A percentile compares a stretch with the other conserved stretches of the same genome.
phyloP scores from a whole-genome alignment of 257 asterid genomes.

The Mitragyna speciosa region DNA sequence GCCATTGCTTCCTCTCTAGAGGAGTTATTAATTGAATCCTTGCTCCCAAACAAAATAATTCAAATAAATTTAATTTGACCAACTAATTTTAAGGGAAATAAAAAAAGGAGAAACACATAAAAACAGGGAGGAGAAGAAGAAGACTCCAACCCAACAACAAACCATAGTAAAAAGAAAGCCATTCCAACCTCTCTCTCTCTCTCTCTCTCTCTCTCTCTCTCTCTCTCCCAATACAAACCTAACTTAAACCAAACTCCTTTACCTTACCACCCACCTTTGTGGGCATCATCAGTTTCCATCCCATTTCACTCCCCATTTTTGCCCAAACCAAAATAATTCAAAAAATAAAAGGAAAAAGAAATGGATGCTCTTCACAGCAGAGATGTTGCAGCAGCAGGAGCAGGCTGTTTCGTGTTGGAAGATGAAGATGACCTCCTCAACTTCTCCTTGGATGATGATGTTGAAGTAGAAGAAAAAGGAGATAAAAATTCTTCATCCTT shows the following conservation, averaged over 20 bases:
- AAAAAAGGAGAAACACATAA: constrained; percentile 14
- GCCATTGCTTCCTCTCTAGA: no score
- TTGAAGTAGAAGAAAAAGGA: constrained; percentile 37
- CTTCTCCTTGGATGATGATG: constrained; percentile 64
- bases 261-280: not conserved
- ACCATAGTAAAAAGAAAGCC: constrained; percentile 23
- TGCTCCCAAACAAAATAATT: no score
- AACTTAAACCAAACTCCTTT: constrained; percentile 20
- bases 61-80: no score
- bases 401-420: constrained; percentile 41
- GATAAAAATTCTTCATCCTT: not conserved
- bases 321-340: not conserved
- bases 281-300: constrained; percentile 3
- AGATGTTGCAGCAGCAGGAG: constrained; percentile 26
- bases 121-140: not conserved
- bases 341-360: not conserved
- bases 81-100: not conserved
- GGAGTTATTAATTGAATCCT: no score
- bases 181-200: not conserved
- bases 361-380: constrained; percentile 49
- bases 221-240: constrained; percentile 21
- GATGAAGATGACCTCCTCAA: constrained; percentile 67
- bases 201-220: constrained; percentile 11
- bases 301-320: not conserved
- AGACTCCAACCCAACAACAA: constrained; percentile 7